These are phyloP conservation scores for Phytopythium aichiense DNA, from an alignment of 352 stramenopile species.

Conservation along the genomic window DNA sequence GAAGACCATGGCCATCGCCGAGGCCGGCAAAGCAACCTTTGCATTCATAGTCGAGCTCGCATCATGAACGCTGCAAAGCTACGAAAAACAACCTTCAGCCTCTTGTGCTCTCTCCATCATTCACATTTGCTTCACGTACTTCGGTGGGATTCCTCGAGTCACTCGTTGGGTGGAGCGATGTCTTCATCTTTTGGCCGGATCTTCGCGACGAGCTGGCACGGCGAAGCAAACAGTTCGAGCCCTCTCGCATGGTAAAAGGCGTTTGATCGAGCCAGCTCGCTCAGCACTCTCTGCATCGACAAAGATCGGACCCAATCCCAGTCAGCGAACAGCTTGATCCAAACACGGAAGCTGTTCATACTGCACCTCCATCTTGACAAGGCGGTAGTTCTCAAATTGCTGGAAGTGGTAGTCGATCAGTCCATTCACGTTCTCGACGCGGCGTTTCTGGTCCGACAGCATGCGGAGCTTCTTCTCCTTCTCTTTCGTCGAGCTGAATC, in stretches of 20 bases:
- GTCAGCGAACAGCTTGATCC: neutral
- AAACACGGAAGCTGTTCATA: neutral
- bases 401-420: constrained; percentile 72
- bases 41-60: constrained; percentile 10
- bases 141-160: neutral
- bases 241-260: constrained; percentile 77
- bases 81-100: neutral
- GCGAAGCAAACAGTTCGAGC: constrained; percentile 57
- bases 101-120: neutral
- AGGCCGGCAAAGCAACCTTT: constrained; percentile 15
- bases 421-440: constrained; percentile 77
- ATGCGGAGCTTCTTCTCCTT: constrained; percentile 82
- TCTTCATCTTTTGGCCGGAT: constrained; percentile 17
- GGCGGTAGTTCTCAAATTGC: constrained; percentile 68
- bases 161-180: neutral
- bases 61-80: neutral
- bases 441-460: constrained; percentile 78
- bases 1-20: constrained; percentile 19
- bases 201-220: constrained; percentile 46
- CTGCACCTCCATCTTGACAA: constrained; percentile 73
- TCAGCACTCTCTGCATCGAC: constrained; percentile 56
- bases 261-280: constrained; percentile 65
- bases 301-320: neutral
- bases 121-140: neutral
- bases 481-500: constrained; percentile 44